Conservation (phyloP, 208 protist genomes). For the Trypanosoma caninum region DNA sequence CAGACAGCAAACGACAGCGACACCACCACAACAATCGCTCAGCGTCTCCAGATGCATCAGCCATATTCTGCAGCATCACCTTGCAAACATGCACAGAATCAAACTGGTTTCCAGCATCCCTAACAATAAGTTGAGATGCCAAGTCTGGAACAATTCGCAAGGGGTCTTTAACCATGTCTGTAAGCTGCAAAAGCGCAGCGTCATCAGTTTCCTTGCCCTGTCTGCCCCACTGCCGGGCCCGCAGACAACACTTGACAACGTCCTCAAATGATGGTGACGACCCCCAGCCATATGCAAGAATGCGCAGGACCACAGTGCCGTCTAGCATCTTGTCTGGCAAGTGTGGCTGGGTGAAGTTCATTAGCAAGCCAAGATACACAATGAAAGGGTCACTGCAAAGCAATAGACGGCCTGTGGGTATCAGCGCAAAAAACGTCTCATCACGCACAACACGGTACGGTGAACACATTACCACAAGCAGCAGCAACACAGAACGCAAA, state of each 20-base stretch:
- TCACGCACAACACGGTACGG: conserved; percentile 62
- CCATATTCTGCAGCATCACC: conserved; percentile 53
- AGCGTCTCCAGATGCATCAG: conserved; percentile 26
- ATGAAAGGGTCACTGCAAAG: conserved; percentile 68
- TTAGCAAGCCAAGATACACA: conserved; percentile 70
- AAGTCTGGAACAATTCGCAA: conserved; percentile 16
- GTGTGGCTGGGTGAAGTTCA: conserved; percentile 45
- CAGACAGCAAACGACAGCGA: conserved; percentile 65
- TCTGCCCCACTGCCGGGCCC: not conserved
- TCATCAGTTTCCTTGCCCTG: conserved; percentile 9
- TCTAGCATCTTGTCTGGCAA: conserved; percentile 41
- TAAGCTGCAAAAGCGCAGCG: conserved; percentile 15
- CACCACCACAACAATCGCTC: conserved; percentile 73
- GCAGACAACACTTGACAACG: conserved; percentile 33
- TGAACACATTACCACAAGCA: conserved; percentile 43
- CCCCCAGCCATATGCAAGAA: conserved; percentile 73
- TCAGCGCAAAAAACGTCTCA: conserved; percentile 34
- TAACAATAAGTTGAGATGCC: not conserved
- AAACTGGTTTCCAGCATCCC: not conserved
- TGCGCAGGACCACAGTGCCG: conserved; percentile 45
- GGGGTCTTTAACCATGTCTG: conserved; percentile 12
- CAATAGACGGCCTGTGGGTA: conserved; percentile 58
- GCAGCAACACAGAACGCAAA: conserved; percentile 50
- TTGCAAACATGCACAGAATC: conserved; percentile 18
- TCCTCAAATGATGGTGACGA: conserved; percentile 42